Evolutionary conservation across 306 rosid species (phyloP).

Genomic region (Medicago arabica): DNA sequence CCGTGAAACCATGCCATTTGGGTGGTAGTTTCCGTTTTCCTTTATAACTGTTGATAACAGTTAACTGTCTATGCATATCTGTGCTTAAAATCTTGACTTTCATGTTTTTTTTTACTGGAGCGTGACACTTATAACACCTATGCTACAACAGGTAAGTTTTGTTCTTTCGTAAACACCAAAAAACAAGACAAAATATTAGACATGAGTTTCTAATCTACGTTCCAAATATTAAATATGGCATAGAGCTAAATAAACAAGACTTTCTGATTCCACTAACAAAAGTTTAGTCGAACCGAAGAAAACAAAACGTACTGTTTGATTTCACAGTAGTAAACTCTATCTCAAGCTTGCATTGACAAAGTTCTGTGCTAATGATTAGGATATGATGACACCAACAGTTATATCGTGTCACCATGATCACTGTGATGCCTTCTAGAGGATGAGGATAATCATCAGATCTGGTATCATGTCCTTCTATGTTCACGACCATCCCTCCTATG

Average conservation of each 20-base stretch:
- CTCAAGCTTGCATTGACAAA: conserved; percentile 7
- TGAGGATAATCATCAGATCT: conserved; percentile 43
- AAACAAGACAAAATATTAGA: conserved; percentile 7
- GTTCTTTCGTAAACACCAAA: background rate
- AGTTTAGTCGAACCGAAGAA: background rate
- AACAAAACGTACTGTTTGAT: conserved; percentile 10
- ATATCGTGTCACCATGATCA: conserved; percentile 42
- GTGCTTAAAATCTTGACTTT: background rate
- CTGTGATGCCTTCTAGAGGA: conserved; percentile 44
- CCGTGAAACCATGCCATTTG: background rate
- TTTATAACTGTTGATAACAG: background rate
- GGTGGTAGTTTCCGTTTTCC: background rate
- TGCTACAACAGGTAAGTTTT: background rate
- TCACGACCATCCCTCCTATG: conserved; percentile 56
- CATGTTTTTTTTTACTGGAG: conserved; percentile 1
- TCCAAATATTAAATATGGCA: background rate
- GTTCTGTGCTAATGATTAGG: conserved; percentile 17
- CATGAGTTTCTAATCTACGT: background rate
- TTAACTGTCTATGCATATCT: background rate
- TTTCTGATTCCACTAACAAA: background rate
- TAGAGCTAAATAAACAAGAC: background rate
- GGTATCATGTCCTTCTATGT: conserved; percentile 53
- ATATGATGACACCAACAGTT: conserved; percentile 30
- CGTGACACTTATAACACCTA: background rate
- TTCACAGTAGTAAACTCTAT: conserved; percentile 3